phyloP scores from a whole-genome alignment of 176 grass and related monocot genomes.

The Echinochloa phyllopogon region DNA sequence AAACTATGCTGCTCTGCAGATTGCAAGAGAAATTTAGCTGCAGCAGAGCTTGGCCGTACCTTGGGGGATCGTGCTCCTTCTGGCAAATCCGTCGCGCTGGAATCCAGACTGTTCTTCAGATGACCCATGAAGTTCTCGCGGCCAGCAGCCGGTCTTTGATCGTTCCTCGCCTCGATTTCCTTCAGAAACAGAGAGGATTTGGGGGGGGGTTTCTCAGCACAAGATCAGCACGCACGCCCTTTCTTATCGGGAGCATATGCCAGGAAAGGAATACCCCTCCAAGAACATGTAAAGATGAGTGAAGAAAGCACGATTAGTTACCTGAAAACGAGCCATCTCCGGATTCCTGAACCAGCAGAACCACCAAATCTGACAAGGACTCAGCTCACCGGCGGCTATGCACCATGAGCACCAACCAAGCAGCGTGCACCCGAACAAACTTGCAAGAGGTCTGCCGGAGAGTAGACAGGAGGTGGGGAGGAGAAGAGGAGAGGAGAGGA shows the following conservation, averaged over 20 bases:
- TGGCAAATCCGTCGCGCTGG: slow-evolving; percentile 27
- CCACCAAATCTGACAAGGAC: slow-evolving; percentile 4
- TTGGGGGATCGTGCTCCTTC: slow-evolving; percentile 51
- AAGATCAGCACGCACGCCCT: neutral
- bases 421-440: slow-evolving; percentile 6
- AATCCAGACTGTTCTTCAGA: neutral
- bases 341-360: neutral
- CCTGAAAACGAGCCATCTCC: slow-evolving; percentile 51
- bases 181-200: neutral
- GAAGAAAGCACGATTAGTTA: neutral
- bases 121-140: slow-evolving; percentile 14
- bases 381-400: neutral
- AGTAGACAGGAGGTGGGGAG: neutral
- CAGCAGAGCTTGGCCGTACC: slow-evolving; percentile 38
- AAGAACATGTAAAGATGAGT: neutral
- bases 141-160: neutral
- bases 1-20: neutral
- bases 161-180: slow-evolving; percentile 23
- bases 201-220: neutral
- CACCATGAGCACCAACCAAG: neutral
- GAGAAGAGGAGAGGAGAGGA: neutral
- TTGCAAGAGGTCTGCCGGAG: neutral
- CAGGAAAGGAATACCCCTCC: neutral
- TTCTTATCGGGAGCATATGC: neutral
- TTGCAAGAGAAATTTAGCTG: neutral